These are phyloP conservation scores for Sporothrix phasma DNA, from an alignment of 2,329 filamentous ascomycete species.

Conservation along the genomic window DNA sequence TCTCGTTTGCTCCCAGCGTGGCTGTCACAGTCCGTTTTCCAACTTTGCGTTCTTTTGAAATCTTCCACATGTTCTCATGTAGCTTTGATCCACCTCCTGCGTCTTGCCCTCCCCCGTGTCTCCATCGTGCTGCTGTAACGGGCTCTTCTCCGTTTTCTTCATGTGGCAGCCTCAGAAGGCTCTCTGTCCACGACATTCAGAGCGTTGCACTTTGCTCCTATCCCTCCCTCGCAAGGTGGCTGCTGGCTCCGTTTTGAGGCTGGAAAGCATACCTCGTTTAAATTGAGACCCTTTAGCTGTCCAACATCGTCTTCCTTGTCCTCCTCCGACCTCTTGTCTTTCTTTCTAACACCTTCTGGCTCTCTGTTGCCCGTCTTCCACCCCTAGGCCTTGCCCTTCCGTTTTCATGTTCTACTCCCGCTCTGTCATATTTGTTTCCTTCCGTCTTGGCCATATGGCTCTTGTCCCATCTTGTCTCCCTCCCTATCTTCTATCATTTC, in stretches of 20 bases:
- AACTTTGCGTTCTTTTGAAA: not conserved
- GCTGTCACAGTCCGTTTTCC: not conserved
- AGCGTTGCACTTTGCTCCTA: not conserved
- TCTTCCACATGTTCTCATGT: not conserved
- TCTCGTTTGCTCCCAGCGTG: not conserved
- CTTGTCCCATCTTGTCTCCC: no score
- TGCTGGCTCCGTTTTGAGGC: slow-evolving; percentile 4
- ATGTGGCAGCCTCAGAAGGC: not conserved
- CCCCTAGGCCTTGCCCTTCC: not conserved
- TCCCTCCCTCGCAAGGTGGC: not conserved
- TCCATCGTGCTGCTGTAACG: no score
- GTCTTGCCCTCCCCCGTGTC: no score
- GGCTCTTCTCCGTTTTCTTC: not conserved
- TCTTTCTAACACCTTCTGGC: not conserved
- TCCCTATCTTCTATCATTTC: not conserved
- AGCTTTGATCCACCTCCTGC: not conserved
- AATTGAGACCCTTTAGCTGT: not conserved
- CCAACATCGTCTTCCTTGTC: not conserved
- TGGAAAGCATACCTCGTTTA: not conserved
- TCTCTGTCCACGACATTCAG: not conserved
- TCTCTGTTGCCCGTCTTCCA: not conserved
- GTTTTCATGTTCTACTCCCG: not conserved
- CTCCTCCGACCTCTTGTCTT: not conserved
- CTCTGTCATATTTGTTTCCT: not conserved
- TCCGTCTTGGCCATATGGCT: not conserved